Percentiles rank a stretch among this genome's conserved stretches.
Conservation (phyloP, 169 alveolate genomes). For the Toxoplasma gondii region DNA sequence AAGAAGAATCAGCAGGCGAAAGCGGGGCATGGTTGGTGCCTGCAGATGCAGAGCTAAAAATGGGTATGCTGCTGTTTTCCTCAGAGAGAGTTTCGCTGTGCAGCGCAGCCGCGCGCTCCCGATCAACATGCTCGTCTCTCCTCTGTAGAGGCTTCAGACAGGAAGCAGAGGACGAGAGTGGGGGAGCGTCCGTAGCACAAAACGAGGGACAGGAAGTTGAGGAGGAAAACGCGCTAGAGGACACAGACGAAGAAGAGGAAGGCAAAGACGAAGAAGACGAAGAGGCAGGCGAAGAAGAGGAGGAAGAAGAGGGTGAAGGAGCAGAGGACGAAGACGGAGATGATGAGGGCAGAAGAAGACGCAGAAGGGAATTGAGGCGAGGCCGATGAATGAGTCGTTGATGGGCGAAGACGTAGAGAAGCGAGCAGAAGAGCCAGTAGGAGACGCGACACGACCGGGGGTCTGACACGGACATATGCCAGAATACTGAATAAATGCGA, state of each 20-base stretch:
- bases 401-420: constrained; percentile 13
- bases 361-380: not conserved
- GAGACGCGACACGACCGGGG: constrained; percentile 11
- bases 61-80: not conserved
- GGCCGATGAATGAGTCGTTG: not conserved
- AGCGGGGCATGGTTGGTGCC: not conserved
- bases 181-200: no score
- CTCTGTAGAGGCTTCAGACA: no score
- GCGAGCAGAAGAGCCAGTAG: constrained; percentile 21
- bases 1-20: not conserved
- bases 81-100: not conserved
- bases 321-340: not conserved
- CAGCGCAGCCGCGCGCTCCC: not conserved
- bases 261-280: not conserved
- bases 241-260: not conserved
- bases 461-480: not conserved
- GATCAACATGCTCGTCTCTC: not conserved
- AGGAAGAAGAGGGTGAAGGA: not conserved
- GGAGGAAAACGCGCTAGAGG: not conserved
- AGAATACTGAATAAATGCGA: not conserved
- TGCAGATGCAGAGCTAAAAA: not conserved
- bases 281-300: not conserved
- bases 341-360: not conserved
- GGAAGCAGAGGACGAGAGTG: no score
- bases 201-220: not conserved